Conservation (phyloP, 2,329 filamentous ascomycete genomes). For the Scytalidium sp. region DNA sequence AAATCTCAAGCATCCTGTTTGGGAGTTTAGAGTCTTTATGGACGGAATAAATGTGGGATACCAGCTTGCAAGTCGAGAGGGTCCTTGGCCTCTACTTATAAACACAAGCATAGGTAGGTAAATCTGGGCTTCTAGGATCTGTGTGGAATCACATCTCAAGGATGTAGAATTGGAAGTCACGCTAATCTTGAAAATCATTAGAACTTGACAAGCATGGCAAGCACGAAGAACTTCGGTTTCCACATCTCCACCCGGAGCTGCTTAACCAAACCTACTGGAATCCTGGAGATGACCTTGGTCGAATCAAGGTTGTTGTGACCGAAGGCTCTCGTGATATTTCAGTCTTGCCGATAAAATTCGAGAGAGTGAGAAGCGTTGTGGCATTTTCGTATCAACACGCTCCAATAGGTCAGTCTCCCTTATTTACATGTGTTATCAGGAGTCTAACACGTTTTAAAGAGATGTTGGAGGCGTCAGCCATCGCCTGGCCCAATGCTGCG, state of each 20-base stretch:
- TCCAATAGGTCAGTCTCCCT: slow-evolving; percentile 58
- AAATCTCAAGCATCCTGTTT: slow-evolving; percentile 44
- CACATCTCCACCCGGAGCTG: slow-evolving; percentile 66
- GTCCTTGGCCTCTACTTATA: slow-evolving; percentile 47
- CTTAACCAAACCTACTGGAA: slow-evolving; percentile 70
- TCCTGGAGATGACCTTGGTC: slow-evolving; percentile 65
- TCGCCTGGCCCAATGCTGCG: slow-evolving; percentile 74
- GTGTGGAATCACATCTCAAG: too few species aligned
- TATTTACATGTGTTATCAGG: background rate
- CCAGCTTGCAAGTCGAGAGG: slow-evolving; percentile 46
- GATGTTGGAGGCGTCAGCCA: slow-evolving; percentile 67
- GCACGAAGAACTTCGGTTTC: slow-evolving; percentile 65
- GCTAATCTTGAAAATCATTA: slow-evolving; percentile 7
- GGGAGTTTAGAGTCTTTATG: slow-evolving; percentile 65
- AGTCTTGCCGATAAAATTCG: slow-evolving; percentile 49
- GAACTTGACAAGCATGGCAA: slow-evolving; percentile 42
- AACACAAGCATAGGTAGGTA: slow-evolving; percentile 41
- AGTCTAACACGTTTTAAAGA: slow-evolving; percentile 41
- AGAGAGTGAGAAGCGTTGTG: slow-evolving; percentile 69
- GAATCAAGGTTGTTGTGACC: slow-evolving; percentile 73
- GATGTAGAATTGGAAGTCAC: too few species aligned
- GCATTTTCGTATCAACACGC: slow-evolving; percentile 85
- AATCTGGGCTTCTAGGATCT: too few species aligned
- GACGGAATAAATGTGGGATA: slow-evolving; percentile 66
- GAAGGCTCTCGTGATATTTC: slow-evolving; percentile 65